Conservation (phyloP, 2,329 filamentous ascomycete species). For the Apiospora pterosperma region DNA sequence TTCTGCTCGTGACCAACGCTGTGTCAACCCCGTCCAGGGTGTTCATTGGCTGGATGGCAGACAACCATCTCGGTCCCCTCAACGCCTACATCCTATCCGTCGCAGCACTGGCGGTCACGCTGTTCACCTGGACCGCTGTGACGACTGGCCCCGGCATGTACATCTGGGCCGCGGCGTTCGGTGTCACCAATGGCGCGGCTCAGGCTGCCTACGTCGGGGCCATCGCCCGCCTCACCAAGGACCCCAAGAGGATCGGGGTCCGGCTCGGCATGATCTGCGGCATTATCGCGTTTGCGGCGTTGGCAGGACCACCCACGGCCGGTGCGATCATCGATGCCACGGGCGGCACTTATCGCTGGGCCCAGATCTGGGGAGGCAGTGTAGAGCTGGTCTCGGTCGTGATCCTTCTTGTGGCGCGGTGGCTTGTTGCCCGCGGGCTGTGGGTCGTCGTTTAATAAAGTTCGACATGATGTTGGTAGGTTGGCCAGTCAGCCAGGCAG, state of each 20-base stretch:
- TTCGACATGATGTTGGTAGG: background rate
- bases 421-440: constrained; percentile 9
- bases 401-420: constrained; percentile 13
- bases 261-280: constrained; percentile 44
- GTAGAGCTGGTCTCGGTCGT: constrained; percentile 22
- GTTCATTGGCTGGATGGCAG: constrained; percentile 49
- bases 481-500: background rate
- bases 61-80: constrained; percentile 48
- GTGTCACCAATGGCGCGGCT: constrained; percentile 38
- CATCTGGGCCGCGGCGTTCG: constrained; percentile 40
- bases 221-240: constrained; percentile 38
- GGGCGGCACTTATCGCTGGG: constrained; percentile 36
- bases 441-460: background rate
- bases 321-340: constrained; percentile 41
- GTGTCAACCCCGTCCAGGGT: constrained; percentile 54
- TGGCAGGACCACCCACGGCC: constrained; percentile 42
- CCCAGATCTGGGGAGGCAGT: constrained; percentile 44
- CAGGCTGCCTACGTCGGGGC: constrained; percentile 39
- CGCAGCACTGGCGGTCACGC: constrained; percentile 40
- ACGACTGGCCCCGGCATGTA: constrained; percentile 36
- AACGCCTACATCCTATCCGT: constrained; percentile 51
- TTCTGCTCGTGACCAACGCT: constrained; percentile 56
- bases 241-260: constrained; percentile 42
- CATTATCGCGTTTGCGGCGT: constrained; percentile 36
- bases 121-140: constrained; percentile 56